Evolutionary conservation across 768 basidiomycete species (phyloP).

Genomic region (Psilocybe cyanescens): DNA sequence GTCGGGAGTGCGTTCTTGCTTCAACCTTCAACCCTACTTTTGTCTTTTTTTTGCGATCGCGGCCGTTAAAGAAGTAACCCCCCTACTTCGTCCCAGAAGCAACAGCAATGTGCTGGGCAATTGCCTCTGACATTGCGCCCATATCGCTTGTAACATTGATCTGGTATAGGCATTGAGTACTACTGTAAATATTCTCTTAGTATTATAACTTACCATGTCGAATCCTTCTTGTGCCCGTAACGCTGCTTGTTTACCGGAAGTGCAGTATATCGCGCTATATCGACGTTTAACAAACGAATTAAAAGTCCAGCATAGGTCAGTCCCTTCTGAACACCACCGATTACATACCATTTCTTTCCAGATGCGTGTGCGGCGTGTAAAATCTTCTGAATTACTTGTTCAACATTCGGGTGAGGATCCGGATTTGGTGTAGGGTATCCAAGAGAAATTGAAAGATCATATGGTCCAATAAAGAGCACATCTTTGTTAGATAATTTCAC

Average conservation of each 20-base stretch:
- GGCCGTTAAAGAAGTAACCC: too few species aligned
- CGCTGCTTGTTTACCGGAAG: conserved; percentile 29
- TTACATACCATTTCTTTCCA: conserved; percentile 65
- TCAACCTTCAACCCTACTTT: too few species aligned
- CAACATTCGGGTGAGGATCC: conserved; percentile 67
- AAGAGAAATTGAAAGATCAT: conserved; percentile 65
- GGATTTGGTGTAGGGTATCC: conserved; percentile 65
- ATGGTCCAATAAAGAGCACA: conserved; percentile 66
- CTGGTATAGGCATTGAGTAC: conserved; percentile 27
- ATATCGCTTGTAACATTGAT: conserved; percentile 53
- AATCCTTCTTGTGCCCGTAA: conserved; percentile 29
- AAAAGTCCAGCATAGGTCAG: neutral
- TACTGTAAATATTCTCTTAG: neutral
- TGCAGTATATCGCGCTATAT: conserved; percentile 31
- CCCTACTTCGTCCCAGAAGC: too few species aligned
- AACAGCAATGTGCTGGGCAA: conserved; percentile 21
- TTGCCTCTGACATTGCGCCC: conserved; percentile 44
- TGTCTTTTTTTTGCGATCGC: too few species aligned
- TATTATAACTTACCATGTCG: conserved; percentile 27
- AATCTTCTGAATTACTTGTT: conserved; percentile 59
- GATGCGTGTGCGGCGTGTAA: conserved; percentile 50
- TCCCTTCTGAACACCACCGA: neutral
- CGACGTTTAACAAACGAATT: neutral
- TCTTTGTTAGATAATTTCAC: conserved; percentile 24
- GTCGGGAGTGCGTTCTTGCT: too few species aligned